Percentiles rank a stretch among this genome's conserved stretches.
These are phyloP conservation scores for Phytophthora fragariaefolia DNA, from an alignment of 352 stramenopile species.

Conservation along the genomic window DNA sequence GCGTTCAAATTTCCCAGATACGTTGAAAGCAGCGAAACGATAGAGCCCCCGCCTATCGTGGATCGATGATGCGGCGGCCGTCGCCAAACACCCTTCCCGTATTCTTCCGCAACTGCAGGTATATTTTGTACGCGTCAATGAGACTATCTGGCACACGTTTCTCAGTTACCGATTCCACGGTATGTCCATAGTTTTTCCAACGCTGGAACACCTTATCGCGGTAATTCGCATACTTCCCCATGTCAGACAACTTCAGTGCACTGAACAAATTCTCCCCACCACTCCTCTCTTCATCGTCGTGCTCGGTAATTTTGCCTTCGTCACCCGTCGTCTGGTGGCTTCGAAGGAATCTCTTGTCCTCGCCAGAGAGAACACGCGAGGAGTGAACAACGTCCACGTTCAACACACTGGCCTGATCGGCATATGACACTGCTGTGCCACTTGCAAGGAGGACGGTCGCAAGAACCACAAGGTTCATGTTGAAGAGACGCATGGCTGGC, in stretches of 20 bases:
- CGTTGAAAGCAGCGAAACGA: not conserved
- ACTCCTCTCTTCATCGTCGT: slow-evolving; percentile 1
- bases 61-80: not conserved
- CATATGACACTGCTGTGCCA: slow-evolving; percentile 17
- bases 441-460: slow-evolving; percentile 11
- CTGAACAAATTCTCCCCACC: not conserved
- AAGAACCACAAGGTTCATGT: slow-evolving; percentile 14
- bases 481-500: slow-evolving; percentile 12
- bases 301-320: slow-evolving; percentile 11
- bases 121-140: not conserved
- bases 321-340: slow-evolving; percentile 7
- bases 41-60: not conserved
- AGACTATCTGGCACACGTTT: not conserved
- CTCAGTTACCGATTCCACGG: not conserved
- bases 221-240: not conserved
- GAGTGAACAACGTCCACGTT: slow-evolving; percentile 21
- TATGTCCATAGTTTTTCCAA: slow-evolving; percentile 4
- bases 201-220: not conserved
- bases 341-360: slow-evolving; percentile 20
- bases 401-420: slow-evolving; percentile 11
- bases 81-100: not conserved
- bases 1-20: not conserved
- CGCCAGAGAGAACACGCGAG: slow-evolving; percentile 15
- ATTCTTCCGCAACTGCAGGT: not conserved
- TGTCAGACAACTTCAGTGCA: slow-evolving; percentile 1